Evolutionary conservation across 805 yeast species (phyloP).

Genomic region (Ogataea ramenticola): DNA sequence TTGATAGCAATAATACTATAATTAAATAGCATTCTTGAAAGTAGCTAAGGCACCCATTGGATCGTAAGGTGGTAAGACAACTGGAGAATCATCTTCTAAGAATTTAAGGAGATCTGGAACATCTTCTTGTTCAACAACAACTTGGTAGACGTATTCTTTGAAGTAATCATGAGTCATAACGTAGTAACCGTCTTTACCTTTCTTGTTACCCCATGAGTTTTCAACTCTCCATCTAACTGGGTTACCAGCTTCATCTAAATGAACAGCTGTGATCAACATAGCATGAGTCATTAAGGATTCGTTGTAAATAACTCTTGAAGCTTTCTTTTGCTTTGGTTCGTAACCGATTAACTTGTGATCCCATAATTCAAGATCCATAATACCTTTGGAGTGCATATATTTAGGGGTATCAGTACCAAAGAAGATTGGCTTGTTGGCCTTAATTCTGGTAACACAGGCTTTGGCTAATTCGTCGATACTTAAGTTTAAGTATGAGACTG

Average conservation of each 20-base stretch:
- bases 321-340: constrained; percentile 47
- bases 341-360: constrained; percentile 52
- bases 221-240: constrained; percentile 69
- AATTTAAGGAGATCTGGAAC: constrained; percentile 32
- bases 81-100: constrained; percentile 37
- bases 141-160: constrained; percentile 68
- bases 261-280: constrained; percentile 79
- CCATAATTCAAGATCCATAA: constrained; percentile 67
- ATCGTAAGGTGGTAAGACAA: constrained; percentile 68
- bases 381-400: constrained; percentile 58
- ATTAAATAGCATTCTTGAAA: constrained; percentile 3
- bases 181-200: constrained; percentile 62
- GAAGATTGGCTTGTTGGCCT: constrained; percentile 72
- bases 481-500: constrained; percentile 64
- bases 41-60: constrained; percentile 72
- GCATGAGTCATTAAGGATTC: constrained; percentile 87
- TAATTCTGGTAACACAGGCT: constrained; percentile 60
- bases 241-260: constrained; percentile 53
- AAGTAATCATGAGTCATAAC: constrained; percentile 70
- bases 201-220: constrained; percentile 70
- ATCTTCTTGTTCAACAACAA: constrained; percentile 51
- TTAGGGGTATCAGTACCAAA: constrained; percentile 89
- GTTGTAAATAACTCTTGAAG: constrained; percentile 61
- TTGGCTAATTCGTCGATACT: constrained; percentile 51
- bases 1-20: neutral